Conservation (phyloP, 2,329 filamentous ascomycete species). For the Geosmithia morbida region DNA sequence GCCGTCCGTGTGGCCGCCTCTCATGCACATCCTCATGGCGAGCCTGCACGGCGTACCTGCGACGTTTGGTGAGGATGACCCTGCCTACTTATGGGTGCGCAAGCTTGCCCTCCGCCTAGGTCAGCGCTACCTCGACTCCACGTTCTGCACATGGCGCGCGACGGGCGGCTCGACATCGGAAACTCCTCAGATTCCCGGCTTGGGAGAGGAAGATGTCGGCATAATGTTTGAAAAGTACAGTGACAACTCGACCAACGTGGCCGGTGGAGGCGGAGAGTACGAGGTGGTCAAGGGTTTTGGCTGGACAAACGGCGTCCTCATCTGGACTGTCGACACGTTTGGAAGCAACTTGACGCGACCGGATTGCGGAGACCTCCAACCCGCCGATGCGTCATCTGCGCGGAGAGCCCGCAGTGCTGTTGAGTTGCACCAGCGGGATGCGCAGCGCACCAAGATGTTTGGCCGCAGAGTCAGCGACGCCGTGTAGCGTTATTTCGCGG, state of each 20-base stretch:
- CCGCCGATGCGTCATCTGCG: conserved; percentile 11
- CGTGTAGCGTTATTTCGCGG: no score
- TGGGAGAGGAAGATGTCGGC: conserved; percentile 28
- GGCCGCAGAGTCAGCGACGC: conserved; percentile 1
- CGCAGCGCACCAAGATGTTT: conserved; percentile 4
- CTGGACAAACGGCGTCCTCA: conserved; percentile 55
- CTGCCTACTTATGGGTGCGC: conserved; percentile 37
- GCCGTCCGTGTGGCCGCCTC: conserved; percentile 55
- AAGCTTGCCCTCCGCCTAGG: conserved; percentile 41
- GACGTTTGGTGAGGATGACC: conserved; percentile 36
- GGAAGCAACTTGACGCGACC: conserved; percentile 37
- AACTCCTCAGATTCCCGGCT: conserved; percentile 32
- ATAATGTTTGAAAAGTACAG: conserved; percentile 60
- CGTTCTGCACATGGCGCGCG: conserved; percentile 56
- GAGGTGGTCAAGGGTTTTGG: conserved; percentile 57
- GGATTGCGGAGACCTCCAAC: conserved; percentile 35
- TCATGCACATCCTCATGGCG: conserved; percentile 49
- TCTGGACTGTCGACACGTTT: conserved; percentile 52
- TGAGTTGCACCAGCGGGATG: conserved; percentile 3
- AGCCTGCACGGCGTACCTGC: conserved; percentile 45
- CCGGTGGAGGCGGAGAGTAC: conserved; percentile 53
- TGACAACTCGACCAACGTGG: conserved; percentile 43
- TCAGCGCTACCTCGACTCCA: conserved; percentile 52
- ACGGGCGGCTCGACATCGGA: conserved; percentile 46
- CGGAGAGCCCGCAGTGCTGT: conserved; percentile 2